phyloP scores from a whole-genome alignment of 768 basidiomycete species.

The Xerocomellus dryophilus region DNA sequence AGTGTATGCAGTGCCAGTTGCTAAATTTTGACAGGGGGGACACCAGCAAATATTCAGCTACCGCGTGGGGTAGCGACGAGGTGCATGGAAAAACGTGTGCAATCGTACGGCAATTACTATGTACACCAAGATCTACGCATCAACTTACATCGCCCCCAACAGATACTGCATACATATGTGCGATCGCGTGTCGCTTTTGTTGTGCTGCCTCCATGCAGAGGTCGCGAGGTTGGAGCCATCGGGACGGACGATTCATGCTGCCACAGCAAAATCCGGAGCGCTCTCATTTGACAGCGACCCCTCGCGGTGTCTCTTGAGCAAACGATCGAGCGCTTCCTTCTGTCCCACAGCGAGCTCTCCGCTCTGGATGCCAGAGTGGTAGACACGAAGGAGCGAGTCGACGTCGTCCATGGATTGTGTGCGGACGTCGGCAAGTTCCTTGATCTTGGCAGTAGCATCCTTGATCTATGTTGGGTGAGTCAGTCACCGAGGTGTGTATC shows the following conservation, averaged over 20 bases:
- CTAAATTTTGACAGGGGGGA: too few relatives aligned
- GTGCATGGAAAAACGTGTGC: neutral
- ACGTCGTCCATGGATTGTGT: slow-evolving; percentile 99
- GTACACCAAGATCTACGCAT: neutral
- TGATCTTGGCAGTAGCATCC: slow-evolving; percentile 98
- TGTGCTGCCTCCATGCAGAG: too few relatives aligned
- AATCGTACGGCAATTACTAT: neutral
- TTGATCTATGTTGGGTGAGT: slow-evolving; percentile 59
- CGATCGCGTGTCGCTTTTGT: slow-evolving; percentile 22
- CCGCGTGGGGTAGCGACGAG: neutral
- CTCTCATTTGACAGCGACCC: slow-evolving; percentile 9
- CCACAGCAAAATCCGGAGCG: neutral
- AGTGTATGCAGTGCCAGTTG: too few relatives aligned
- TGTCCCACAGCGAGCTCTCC: slow-evolving; percentile 95
- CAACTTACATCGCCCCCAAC: slow-evolving; percentile 4
- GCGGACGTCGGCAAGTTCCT: slow-evolving; percentile 96
- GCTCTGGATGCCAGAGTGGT: slow-evolving; percentile 89
- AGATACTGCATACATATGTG: slow-evolving; percentile 16
- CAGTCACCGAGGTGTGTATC: slow-evolving; percentile 1
- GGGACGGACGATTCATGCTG: slow-evolving; percentile 8
- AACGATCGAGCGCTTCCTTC: slow-evolving; percentile 82
- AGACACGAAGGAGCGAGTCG: slow-evolving; percentile 92
- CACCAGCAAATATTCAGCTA: neutral
- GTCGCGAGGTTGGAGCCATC: neutral
- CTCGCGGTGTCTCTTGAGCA: slow-evolving; percentile 76